Conservation (phyloP, 2,329 filamentous ascomycete species). For the Pseudogymnoascus sp. region DNA sequence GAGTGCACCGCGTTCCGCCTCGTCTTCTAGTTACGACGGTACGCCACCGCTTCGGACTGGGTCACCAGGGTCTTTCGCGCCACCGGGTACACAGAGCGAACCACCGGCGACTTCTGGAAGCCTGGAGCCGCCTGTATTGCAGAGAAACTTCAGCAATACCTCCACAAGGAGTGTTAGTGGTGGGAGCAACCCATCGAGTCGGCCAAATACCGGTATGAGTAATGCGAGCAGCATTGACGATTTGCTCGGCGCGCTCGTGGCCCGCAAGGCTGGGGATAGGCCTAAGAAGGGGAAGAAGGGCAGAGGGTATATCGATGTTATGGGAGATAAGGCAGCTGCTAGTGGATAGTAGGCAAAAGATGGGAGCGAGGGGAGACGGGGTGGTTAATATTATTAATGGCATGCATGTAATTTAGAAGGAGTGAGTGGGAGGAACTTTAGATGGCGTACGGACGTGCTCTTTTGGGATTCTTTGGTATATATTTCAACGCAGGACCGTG, state of each 20-base stretch:
- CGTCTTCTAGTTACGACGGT: not conserved
- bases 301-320: constrained; percentile 90
- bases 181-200: constrained; percentile 46
- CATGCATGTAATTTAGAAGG: not conserved
- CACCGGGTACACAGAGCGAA: not conserved
- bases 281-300: constrained; percentile 71
- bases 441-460: constrained; percentile 2
- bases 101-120: not conserved
- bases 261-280: constrained; percentile 56
- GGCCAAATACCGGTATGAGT: constrained; percentile 76
- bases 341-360: not conserved
- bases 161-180: constrained; percentile 22
- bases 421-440: not conserved
- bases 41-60: not conserved
- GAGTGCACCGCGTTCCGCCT: not conserved
- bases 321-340: constrained; percentile 43
- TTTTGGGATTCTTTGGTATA: not conserved
- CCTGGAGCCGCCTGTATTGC: constrained; percentile 18
- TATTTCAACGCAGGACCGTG: constrained; percentile 4
- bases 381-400: constrained; percentile 7
- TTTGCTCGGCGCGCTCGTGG: constrained; percentile 66
- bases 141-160: constrained; percentile 20
- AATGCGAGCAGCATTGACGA: constrained; percentile 95
- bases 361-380: not conserved
- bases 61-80: not conserved